Evolutionary conservation across 495 filamentous ascomycete species (phyloP).

Genomic region (Neurospora sp.): DNA sequence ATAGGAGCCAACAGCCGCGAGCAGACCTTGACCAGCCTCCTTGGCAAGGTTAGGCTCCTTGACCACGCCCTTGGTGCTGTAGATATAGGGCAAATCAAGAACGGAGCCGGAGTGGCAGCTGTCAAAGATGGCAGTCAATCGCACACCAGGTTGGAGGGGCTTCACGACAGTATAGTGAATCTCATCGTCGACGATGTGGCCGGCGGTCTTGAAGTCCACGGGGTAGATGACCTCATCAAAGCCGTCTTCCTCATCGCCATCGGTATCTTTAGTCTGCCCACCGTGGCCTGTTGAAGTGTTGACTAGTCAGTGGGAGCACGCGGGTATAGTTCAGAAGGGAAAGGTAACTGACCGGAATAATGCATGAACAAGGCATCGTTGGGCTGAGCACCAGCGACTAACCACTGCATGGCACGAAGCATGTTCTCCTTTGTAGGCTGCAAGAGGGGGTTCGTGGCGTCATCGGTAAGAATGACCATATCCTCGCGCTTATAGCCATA

Average conservation of each 20-base stretch:
- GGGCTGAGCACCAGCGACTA: constrained; percentile 33
- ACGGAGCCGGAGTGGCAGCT: constrained; percentile 95
- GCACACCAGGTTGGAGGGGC: constrained; percentile 72
- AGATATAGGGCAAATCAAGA: constrained; percentile 93
- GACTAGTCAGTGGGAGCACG: not conserved
- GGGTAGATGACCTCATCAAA: constrained; percentile 97
- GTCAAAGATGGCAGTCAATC: constrained; percentile 94
- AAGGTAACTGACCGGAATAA: constrained; percentile 50
- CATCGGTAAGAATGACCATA: constrained; percentile 43
- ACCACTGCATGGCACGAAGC: constrained; percentile 38
- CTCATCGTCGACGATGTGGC: constrained; percentile 94
- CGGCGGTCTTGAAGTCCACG: constrained; percentile 76
- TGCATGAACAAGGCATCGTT: constrained; percentile 43
- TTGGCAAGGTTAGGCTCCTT: constrained; percentile 97
- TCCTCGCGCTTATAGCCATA: constrained; percentile 51
- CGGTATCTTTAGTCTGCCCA: constrained; percentile 33
- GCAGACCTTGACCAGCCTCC: constrained; percentile 83
- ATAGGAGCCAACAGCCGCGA: constrained; percentile 75
- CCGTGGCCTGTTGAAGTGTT: constrained; percentile 28
- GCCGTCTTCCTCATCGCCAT: constrained; percentile 82
- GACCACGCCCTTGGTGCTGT: constrained; percentile 88
- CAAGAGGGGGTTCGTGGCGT: constrained; percentile 31
- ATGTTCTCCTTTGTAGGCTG: constrained; percentile 41
- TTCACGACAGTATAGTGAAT: constrained; percentile 86
- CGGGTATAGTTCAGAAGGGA: not conserved